Conservation (phyloP, 2,329 filamentous ascomycete genomes). For the Lachnellula suecica region DNA sequence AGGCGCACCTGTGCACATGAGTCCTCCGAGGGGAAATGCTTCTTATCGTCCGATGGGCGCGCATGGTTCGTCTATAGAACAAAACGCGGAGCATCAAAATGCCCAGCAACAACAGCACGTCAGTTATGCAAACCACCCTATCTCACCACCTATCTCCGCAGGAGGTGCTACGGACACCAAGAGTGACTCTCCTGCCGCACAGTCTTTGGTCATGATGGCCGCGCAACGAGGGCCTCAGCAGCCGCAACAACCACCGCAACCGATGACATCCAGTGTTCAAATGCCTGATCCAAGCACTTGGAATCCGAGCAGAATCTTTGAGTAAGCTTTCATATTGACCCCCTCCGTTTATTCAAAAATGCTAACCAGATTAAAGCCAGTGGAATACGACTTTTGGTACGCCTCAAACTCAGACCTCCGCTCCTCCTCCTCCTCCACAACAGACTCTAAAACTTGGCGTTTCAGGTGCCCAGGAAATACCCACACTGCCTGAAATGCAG, state of each 20-base stretch:
- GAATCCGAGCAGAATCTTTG: slow-evolving; percentile 88
- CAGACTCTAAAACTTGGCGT: slow-evolving; percentile 34
- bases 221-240: slow-evolving; percentile 49
- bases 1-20: slow-evolving; percentile 22
- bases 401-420: slow-evolving; percentile 33
- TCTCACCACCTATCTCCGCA: slow-evolving; percentile 78
- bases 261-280: slow-evolving; percentile 53
- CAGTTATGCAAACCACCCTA: slow-evolving; percentile 69
- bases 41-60: slow-evolving; percentile 30
- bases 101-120: slow-evolving; percentile 56
- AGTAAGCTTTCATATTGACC: slow-evolving; percentile 57
- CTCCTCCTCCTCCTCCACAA: slow-evolving; percentile 32
- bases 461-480: slow-evolving; percentile 45
- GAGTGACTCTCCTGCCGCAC: slow-evolving; percentile 71
- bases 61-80: slow-evolving; percentile 30
- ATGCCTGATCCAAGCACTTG: slow-evolving; percentile 67
- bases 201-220: slow-evolving; percentile 71
- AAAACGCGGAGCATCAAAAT: slow-evolving; percentile 49
- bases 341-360: neutral
- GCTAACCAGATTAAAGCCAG: slow-evolving; percentile 59
- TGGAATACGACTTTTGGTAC: slow-evolving; percentile 93
- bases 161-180: slow-evolving; percentile 68
- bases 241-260: slow-evolving; percentile 29
- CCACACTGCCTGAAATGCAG: slow-evolving; percentile 44
- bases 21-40: slow-evolving; percentile 20